phyloP scores from a whole-genome alignment of 2,329 filamentous ascomycete genomes.

The Neurospora sp. region DNA sequence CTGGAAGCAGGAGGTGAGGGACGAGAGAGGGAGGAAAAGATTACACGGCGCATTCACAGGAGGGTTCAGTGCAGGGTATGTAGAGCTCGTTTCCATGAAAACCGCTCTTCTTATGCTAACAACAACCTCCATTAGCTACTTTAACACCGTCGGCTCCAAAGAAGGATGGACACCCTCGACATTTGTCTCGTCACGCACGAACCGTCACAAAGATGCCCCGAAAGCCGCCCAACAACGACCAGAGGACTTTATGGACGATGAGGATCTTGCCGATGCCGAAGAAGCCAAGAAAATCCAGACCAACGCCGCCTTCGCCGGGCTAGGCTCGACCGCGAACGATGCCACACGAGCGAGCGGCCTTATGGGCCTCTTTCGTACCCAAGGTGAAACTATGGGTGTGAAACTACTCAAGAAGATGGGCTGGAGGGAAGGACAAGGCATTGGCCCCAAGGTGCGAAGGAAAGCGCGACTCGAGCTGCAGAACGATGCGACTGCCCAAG shows the following conservation, averaged over 20 bases:
- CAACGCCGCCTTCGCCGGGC: slow-evolving; percentile 59
- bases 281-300: slow-evolving; percentile 69
- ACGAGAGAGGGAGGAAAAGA: slow-evolving; percentile 81
- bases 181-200: slow-evolving; percentile 81
- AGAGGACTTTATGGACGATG: slow-evolving; percentile 97
- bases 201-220: slow-evolving; percentile 59
- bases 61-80: slow-evolving; percentile 90
- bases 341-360: slow-evolving; percentile 40
- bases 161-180: slow-evolving; percentile 93
- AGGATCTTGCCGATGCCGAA: slow-evolving; percentile 79
- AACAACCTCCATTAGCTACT: slow-evolving; percentile 54
- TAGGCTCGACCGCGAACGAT: slow-evolving; percentile 58
- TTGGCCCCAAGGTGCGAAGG: slow-evolving; percentile 76
- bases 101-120: not conserved
- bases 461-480: slow-evolving; percentile 56
- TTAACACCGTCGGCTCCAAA: slow-evolving; percentile 96
- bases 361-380: slow-evolving; percentile 60
- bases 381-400: slow-evolving; percentile 77
- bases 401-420: slow-evolving; percentile 87
- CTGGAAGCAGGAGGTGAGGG: slow-evolving; percentile 98
- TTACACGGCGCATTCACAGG: slow-evolving; percentile 95
- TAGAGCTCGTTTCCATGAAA: slow-evolving; percentile 3
- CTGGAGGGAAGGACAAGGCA: slow-evolving; percentile 88
- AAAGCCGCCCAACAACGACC: slow-evolving; percentile 48
- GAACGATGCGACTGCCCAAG: slow-evolving; percentile 26